Base-by-base conservation (phyloP, 2,329 filamentous ascomycete genomes). In the Colletotrichum filicis region DNA sequence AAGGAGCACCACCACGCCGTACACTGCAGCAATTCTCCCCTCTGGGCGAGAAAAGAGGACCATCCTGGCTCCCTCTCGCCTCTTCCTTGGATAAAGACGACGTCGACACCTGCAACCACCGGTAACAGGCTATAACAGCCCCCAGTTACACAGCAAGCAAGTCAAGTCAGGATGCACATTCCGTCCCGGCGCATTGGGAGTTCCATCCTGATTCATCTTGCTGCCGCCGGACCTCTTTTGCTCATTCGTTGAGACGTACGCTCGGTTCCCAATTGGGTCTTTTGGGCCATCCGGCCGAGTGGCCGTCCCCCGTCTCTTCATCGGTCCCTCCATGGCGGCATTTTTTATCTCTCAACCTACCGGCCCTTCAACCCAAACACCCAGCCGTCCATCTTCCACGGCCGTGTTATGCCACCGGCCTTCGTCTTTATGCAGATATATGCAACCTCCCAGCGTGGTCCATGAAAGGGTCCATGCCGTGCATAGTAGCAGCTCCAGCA, bases 201-300 rank as follows among this genome's bases (percentile, higher is more conserved):
- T 61, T 61, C 60, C 61, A 70, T 66, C 60, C 46, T 70, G 68
- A 53, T 52, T 67, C 46, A 26, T 19, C 55, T 61, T 57, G 22
- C 66, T 61, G 60, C 66, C 35, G 56, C 30, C 37, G 30, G 69
- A 3, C 69, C 52, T 53, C 46, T 59, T 46, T 52, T 53, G 26
- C 46, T 22, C 28, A 65, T 56, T 60, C 55, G 70, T 66, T 69
- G 55, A 70, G 62, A 64, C 55, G 66, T 66, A 65, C 66, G 5
- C 60, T 73, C 60, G 35, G 55, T 53, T 70, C 60, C 66, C 19
- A 24, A 26, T 66, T 61, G 66, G 46, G 35, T 46, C 60, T 65
- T 73, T 66, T 73, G 46, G 55, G 66, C 60, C 35, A 49, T 42
- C 66, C 70, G 66, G 56, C 70, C 61, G 60, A 70, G 53, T 70